These are phyloP conservation scores for Fusarium odoratissimum DNA, from an alignment of 2,329 filamentous ascomycete species.

Conservation along the genomic window DNA sequence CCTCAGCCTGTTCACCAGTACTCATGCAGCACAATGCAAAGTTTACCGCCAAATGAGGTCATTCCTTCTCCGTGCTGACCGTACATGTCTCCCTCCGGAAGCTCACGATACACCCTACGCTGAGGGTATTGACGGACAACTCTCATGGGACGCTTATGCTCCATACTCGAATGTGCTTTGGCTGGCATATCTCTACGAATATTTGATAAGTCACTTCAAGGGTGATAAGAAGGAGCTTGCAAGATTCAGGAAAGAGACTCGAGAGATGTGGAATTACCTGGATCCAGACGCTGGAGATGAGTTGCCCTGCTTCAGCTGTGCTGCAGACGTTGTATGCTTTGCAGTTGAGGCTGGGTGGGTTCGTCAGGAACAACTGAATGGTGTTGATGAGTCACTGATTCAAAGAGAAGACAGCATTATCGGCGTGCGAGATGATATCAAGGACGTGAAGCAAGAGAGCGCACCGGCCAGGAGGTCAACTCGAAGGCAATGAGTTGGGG, in stretches of 20 bases:
- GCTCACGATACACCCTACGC: conserved; percentile 61
- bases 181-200: conserved; percentile 71
- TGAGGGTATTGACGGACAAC: conserved; percentile 57
- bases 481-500: conserved; percentile 25
- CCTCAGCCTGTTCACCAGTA: conserved; percentile 69
- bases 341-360: conserved; percentile 70
- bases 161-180: conserved; percentile 75
- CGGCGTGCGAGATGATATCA: conserved; percentile 44
- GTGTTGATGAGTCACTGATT: conserved; percentile 49
- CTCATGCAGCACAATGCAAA: conserved; percentile 68
- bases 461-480: conserved; percentile 43
- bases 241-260: conserved; percentile 60
- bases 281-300: conserved; percentile 61
- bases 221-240: conserved; percentile 60
- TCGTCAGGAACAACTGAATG: conserved; percentile 62
- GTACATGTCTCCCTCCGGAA: conserved; percentile 61
- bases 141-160: conserved; percentile 65
- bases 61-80: conserved; percentile 64
- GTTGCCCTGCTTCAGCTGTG: conserved; percentile 64
- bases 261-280: conserved; percentile 65
- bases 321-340: conserved; percentile 67
- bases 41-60: conserved; percentile 73
- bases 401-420: conserved; percentile 58
- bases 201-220: conserved; percentile 60
- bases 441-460: conserved; percentile 33